Base-by-base conservation (phyloP, 1,139 yeast species). In the Debaryomyces sp. region DNA sequence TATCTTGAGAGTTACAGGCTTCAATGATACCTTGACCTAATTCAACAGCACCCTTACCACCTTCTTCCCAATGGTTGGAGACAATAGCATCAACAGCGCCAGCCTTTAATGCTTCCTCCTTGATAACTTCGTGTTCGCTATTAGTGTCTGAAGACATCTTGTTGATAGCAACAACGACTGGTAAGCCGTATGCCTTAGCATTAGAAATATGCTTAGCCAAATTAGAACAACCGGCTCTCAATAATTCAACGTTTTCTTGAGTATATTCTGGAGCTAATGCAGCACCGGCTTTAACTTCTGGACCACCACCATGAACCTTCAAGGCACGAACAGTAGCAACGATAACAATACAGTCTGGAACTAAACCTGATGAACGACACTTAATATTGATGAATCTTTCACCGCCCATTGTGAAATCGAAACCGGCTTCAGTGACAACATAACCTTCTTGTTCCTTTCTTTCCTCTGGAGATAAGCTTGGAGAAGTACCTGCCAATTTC, bases 391-490 rank as follows among this genome's bases (percentile, higher is more conserved):
- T 82, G 76, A 94, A 94, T 68, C 98, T 82, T 75, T 94, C 99
- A 66, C 98, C 98, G 66, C 99, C 99, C 97, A 94, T 94, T 48
- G 98, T 94, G 80, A 94, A 92, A 71, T 94, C 99, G 76, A 94
- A 94, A 53, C 98, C 99, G 33, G 98, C 98, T 71, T 92, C 98
- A 44, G 98, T 92, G 50, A 92, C 92, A 52, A 92, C 98, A 65
- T 85, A 92, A 58, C 98, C 98, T 58, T 87, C 83, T 66, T 86
- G 84, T 59, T 80, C 79, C 53, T 67, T 66, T 63, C 81, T 81
- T 55, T 79, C 82, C 54, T 77, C 80, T 38, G 73, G 73, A 50
- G 76, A 71, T 63, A 68, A 64, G 59, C 59, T 78, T 66, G 64
- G 77, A 5, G 80, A 68, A 40, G 81, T 86, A 68, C 97, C 96